These are phyloP conservation scores for Exophiala oligosperma DNA, from an alignment of 2,329 filamentous ascomycete genomes.

Conservation along the genomic window DNA sequence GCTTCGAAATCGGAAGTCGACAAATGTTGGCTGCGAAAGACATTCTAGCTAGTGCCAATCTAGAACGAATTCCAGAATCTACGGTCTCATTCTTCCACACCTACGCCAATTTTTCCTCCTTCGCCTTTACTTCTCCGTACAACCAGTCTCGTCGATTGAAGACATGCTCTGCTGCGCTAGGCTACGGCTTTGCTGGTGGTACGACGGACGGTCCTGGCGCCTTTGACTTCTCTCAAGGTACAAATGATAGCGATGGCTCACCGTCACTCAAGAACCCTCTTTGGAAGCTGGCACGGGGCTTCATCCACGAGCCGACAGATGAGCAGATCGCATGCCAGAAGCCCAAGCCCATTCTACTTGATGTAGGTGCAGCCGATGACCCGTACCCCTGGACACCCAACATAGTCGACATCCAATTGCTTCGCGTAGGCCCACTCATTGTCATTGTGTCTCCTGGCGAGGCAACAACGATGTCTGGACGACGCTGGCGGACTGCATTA, in stretches of 20 bases:
- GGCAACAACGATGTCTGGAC: conserved; percentile 87
- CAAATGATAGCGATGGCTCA: conserved; percentile 63
- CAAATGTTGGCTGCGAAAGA: conserved; percentile 46
- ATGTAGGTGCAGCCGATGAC: conserved; percentile 74
- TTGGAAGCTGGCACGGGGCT: conserved; percentile 73
- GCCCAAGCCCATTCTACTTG: conserved; percentile 81
- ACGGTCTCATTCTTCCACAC: conserved; percentile 80
- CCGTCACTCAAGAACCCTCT: conserved; percentile 70
- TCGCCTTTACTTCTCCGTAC: conserved; percentile 66
- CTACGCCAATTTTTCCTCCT: conserved; percentile 78
- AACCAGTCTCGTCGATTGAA: conserved; percentile 62
- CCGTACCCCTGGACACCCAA: conserved; percentile 92
- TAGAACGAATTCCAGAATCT: conserved; percentile 54
- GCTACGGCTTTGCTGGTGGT: conserved; percentile 89
- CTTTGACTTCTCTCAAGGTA: conserved; percentile 83
- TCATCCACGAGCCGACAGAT: conserved; percentile 68
- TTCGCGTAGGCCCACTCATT: conserved; percentile 80
- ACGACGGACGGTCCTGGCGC: conserved; percentile 88
- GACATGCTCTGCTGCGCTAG: conserved; percentile 84
- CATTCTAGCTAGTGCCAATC: conserved; percentile 59
- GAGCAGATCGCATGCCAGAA: conserved; percentile 74
- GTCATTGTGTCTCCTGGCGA: conserved; percentile 85
- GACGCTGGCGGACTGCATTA: conserved; percentile 78
- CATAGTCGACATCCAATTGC: conserved; percentile 81
- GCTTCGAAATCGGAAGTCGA: conserved; percentile 50